Evolutionary conservation across 495 filamentous ascomycete species (phyloP).

Genomic region (Geoglossum glabrum): DNA sequence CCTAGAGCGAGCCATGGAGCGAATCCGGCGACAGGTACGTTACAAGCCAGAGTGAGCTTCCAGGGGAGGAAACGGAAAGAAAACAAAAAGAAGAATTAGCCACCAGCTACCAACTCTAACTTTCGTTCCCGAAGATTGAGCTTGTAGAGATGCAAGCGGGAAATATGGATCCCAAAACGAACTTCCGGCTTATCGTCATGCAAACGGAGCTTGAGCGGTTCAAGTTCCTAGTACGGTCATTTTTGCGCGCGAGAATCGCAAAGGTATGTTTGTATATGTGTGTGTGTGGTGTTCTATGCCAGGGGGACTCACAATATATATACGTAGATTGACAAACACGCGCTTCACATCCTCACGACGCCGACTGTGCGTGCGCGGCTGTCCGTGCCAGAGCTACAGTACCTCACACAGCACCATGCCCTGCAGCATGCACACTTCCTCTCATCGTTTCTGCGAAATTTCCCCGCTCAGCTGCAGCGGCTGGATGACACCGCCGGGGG

Average conservation of each 20-base stretch:
- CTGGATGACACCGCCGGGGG: constrained; percentile 81
- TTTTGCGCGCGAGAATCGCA: constrained; percentile 62
- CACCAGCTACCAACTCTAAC: not conserved
- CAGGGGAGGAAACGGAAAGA: too few relatives aligned
- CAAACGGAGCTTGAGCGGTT: constrained; percentile 91
- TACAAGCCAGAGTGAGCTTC: not conserved
- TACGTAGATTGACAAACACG: constrained; percentile 47
- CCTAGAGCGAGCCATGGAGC: constrained; percentile 58
- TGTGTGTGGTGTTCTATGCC: too few relatives aligned
- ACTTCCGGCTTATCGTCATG: constrained; percentile 81
- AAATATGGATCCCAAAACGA: constrained; percentile 65
- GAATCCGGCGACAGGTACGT: constrained; percentile 46
- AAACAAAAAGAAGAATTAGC: not conserved
- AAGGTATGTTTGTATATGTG: constrained; percentile 46
- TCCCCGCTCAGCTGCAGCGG: constrained; percentile 53
- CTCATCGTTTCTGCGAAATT: constrained; percentile 58
- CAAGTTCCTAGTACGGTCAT: constrained; percentile 75
- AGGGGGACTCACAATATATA: too few relatives aligned
- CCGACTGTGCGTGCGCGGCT: constrained; percentile 28
- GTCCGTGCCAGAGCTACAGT: constrained; percentile 51
- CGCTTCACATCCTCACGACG: constrained; percentile 37
- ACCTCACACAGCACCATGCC: constrained; percentile 62
- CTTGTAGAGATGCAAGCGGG: constrained; percentile 29
- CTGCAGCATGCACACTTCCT: constrained; percentile 67
- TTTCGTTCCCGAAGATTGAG: constrained; percentile 22